Evolutionary conservation across 148 eudicot species (phyloP).

Genomic region (Selenicereus undatus): DNA sequence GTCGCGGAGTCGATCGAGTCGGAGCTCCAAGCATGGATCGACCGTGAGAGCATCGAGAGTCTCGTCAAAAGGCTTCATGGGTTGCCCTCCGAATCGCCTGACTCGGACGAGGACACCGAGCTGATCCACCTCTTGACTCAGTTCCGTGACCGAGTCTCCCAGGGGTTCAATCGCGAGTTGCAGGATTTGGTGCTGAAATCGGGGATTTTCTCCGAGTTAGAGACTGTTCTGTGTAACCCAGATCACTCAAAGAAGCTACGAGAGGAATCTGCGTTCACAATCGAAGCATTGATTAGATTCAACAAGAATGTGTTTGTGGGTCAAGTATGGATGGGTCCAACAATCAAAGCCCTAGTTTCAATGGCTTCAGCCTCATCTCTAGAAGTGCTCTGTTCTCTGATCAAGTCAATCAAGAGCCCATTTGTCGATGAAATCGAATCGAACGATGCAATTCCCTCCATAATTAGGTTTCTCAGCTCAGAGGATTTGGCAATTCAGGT

Average conservation of each 20-base stretch:
- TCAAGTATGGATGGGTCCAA: constrained; percentile 54
- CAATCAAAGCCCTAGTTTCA: constrained; percentile 41
- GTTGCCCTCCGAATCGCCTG: not conserved
- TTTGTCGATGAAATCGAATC: constrained; percentile 64
- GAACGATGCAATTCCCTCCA: constrained; percentile 40
- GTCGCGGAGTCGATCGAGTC: constrained; percentile 67
- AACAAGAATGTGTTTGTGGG: constrained; percentile 92
- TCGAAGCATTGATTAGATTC: constrained; percentile 55
- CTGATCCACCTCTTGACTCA: constrained; percentile 28
- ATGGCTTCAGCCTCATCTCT: constrained; percentile 43
- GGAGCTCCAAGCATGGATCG: constrained; percentile 82
- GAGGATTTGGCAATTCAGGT: constrained; percentile 26
- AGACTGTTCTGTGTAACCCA: constrained; percentile 38
- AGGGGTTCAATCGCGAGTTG: constrained; percentile 61
- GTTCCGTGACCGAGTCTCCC: constrained; percentile 37
- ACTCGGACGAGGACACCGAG: constrained; percentile 23
- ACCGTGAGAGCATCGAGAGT: constrained; percentile 53
- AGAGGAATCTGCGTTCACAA: constrained; percentile 43
- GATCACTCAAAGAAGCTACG: constrained; percentile 28
- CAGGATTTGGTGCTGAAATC: constrained; percentile 65
- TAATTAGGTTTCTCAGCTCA: constrained; percentile 33
- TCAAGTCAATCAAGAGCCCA: constrained; percentile 71
- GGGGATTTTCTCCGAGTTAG: constrained; percentile 39
- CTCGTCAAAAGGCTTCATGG: constrained; percentile 34
- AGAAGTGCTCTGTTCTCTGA: constrained; percentile 42